These are phyloP conservation scores for Mycena filopes DNA, from an alignment of 768 basidiomycete genomes.

Conservation along the genomic window DNA sequence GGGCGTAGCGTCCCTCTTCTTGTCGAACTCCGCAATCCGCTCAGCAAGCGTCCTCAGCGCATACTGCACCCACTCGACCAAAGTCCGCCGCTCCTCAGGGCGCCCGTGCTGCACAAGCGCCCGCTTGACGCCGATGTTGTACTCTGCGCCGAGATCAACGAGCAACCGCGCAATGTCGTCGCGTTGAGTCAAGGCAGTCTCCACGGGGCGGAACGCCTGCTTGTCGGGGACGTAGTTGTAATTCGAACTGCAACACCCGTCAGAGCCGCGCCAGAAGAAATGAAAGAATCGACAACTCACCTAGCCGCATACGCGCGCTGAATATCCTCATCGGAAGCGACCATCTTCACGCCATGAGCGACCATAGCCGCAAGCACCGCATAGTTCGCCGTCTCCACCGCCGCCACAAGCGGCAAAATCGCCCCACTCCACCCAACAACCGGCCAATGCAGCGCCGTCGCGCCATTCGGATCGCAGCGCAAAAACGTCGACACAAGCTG, in stretches of 20 bases:
- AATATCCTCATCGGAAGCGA: conserved; percentile 48
- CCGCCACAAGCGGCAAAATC: conserved; percentile 50
- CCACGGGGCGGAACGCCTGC: conserved; percentile 45
- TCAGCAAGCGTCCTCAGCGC: conserved; percentile 38
- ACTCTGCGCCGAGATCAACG: conserved; percentile 48
- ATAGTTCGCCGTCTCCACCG: conserved; percentile 47
- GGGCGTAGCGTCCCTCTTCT: conserved; percentile 7
- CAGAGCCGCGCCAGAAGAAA: neutral
- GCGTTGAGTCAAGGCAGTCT: conserved; percentile 47
- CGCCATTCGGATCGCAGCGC: conserved; percentile 53
- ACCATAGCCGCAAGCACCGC: conserved; percentile 48
- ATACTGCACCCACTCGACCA: conserved; percentile 53
- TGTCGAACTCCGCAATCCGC: conserved; percentile 38
- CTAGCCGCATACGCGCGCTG: conserved; percentile 45
- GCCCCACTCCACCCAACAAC: conserved; percentile 38
- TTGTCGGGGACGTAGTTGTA: conserved; percentile 39
- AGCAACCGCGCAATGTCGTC: conserved; percentile 54
- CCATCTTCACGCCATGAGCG: conserved; percentile 53
- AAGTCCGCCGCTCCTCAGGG: conserved; percentile 36
- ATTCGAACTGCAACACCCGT: conserved; percentile 26
- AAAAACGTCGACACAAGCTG: conserved; percentile 55
- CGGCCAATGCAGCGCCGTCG: conserved; percentile 52
- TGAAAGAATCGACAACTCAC: conserved; percentile 37
- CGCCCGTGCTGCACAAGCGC: conserved; percentile 34
- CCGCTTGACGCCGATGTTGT: conserved; percentile 45